Percentiles rank a stretch among this genome's conserved stretches.
Evolutionary conservation across 371 early-diverging fungal species (phyloP).

Genomic region (Chytridium lagenaria): DNA sequence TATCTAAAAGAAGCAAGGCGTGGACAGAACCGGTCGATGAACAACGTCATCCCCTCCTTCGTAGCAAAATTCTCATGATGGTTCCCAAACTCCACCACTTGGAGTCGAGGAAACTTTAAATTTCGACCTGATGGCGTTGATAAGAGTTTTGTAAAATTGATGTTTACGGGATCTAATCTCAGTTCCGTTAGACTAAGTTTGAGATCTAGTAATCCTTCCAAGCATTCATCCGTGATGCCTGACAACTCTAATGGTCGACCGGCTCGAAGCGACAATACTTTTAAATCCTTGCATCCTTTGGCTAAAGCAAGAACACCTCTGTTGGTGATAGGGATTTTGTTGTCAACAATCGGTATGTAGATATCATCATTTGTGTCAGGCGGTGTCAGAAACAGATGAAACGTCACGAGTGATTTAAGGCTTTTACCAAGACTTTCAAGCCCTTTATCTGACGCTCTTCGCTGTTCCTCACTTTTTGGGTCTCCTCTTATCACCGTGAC

Average conservation of each 20-base stretch:
- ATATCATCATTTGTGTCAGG: background rate
- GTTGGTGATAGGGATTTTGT: background rate
- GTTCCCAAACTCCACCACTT: slow-evolving; percentile 1
- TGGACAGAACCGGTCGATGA: background rate
- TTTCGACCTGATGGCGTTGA: background rate
- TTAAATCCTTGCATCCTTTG: background rate
- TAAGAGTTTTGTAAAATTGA: background rate
- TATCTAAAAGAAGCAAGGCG: background rate
- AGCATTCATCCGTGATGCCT: background rate
- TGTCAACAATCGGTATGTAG: background rate
- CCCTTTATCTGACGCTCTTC: background rate
- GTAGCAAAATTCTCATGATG: background rate
- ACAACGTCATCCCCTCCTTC: background rate
- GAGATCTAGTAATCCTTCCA: background rate
- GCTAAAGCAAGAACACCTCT: background rate
- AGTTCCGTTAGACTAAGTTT: background rate
- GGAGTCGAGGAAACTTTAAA: background rate
- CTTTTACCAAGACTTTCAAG: background rate
- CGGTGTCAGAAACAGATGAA: background rate
- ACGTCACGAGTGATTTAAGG: background rate
- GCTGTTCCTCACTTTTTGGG: background rate
- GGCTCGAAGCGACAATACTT: slow-evolving; percentile 1
- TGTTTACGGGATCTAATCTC: slow-evolving; percentile 5
- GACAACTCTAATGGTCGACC: background rate
- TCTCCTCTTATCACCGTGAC: background rate